phyloP scores from a whole-genome alignment of 2,329 filamentous ascomycete genomes.

The Herpotrichia juniperi region DNA sequence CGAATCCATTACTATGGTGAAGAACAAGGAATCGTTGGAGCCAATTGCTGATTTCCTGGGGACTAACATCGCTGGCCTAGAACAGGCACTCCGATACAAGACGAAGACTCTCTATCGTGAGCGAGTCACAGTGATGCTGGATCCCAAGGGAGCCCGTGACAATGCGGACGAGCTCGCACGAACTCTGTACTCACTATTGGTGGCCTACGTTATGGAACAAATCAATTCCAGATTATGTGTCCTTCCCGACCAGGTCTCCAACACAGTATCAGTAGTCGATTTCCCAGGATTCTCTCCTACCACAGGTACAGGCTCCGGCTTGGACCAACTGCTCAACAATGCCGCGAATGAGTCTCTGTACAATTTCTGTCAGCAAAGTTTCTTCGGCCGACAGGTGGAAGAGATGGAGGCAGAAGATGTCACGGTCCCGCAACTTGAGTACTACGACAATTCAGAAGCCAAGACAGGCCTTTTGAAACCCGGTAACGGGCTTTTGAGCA shows the following conservation, averaged over 20 bases:
- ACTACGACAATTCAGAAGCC: conserved; percentile 96
- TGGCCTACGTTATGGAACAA: conserved; percentile 90
- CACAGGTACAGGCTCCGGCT: conserved; percentile 77
- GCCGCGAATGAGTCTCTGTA: conserved; percentile 91
- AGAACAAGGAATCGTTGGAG: conserved; percentile 87
- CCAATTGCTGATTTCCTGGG: conserved; percentile 95
- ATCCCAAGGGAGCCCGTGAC: conserved; percentile 84
- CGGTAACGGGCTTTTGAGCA: conserved; percentile 90
- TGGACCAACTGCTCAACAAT: conserved; percentile 95
- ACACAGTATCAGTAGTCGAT: conserved; percentile 93
- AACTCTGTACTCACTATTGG: conserved; percentile 90
- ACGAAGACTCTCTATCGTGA: conserved; percentile 96
- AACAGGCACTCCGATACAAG: conserved; percentile 90
- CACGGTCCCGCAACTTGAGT: conserved; percentile 85
- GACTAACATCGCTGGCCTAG: conserved; percentile 78
- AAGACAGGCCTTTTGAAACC: conserved; percentile 90
- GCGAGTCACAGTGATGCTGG: conserved; percentile 97
- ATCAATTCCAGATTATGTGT: conserved; percentile 92
- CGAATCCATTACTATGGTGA: conserved; percentile 82
- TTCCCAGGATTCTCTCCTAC: conserved; percentile 94
- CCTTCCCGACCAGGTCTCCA: conserved; percentile 83
- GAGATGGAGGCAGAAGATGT: conserved; percentile 95
- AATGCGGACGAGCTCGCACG: conserved; percentile 95
- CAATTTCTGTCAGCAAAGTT: conserved; percentile 91
- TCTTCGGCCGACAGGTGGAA: conserved; percentile 94